Evolutionary conservation across 108 stramenopile genomes (phyloP), one percentile per base, ranked within the genome.

Genomic region (Ochromonas danica): DNA sequence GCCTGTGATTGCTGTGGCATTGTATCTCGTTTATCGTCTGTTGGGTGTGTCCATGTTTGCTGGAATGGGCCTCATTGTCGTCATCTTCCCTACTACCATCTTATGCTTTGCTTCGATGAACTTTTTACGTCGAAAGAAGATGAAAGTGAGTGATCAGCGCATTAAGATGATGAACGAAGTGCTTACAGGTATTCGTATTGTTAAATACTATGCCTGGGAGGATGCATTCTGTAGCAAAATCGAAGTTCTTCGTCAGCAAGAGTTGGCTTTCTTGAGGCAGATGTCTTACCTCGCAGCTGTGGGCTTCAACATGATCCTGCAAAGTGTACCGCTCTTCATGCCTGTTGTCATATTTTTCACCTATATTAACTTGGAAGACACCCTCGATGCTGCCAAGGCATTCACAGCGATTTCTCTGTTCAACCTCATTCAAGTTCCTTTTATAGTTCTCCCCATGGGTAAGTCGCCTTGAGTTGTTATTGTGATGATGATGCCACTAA

Each of bases 131-230:
- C 83, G 90, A 31, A 79, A 71, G 27, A 90, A 92, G 84, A 90
- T 90, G 57, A 88, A 87, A 80, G 75, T 85, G 61, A 93, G 93
- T 1, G 92, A 96, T 80, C 79, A 80, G 36, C 87, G 95, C 39
- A 89, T 95, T 40, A 91, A 93, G 82, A 78, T 91, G 22, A 86
- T 88, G 51, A 95, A 95, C 75, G 96, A 96, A 84, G 91, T 91
- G 10, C 42, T 96, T 42, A 92, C 93, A 41, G 93, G 94, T 40
- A 94, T 96, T 78, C 84, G 91, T 65, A 89, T 90, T 60, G 86
- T 96, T 71, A 96, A 96, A 79, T 91, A 92, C 89, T 93, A 94
- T 62, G 90, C 91, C 25, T 96, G 94, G 94, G 96, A 96, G 79
- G 86, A 81, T 30, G 82, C 91, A 33, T 90, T 94, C 71, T 79